Evolutionary conservation across 75 land plant species (phyloP).

Genomic region (Picea glauca): DNA sequence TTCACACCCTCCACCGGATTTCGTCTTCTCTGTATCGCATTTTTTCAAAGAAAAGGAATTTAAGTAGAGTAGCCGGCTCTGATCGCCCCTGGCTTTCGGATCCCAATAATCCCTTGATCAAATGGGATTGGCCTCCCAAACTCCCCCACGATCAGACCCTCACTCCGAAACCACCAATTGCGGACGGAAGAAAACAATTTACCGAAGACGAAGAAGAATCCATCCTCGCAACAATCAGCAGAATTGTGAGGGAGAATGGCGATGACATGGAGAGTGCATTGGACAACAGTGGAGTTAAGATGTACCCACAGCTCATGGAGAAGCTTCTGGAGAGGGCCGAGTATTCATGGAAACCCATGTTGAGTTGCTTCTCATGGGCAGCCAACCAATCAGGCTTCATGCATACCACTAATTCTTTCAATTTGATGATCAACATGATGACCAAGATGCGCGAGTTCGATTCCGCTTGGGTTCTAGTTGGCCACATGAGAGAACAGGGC

Average conservation of each 20-base stretch:
- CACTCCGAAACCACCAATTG: background rate
- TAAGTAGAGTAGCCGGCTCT: background rate
- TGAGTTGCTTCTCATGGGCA: conserved; percentile 2
- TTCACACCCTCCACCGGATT: too few species aligned
- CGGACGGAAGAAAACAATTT: background rate
- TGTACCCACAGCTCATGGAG: background rate
- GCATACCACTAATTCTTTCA: conserved; percentile 14
- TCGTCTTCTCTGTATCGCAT: too few species aligned
- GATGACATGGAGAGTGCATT: conserved; percentile 2
- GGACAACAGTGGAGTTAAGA: background rate
- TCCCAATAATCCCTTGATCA: background rate
- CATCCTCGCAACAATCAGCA: background rate
- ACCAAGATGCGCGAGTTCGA: too few species aligned
- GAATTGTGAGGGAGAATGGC: conserved; percentile 10
- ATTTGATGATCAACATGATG: conserved; percentile 17
- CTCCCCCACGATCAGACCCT: background rate
- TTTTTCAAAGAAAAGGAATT: background rate
- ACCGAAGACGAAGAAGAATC: conserved; percentile 4
- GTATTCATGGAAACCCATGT: conserved; percentile 9
- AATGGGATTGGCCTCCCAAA: too few species aligned
- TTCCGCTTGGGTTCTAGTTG: conserved; percentile 40
- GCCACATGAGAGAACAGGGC: background rate
- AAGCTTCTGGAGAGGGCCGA: conserved; percentile 2
- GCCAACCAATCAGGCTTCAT: background rate
- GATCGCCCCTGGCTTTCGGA: background rate